Evolutionary conservation across 2,329 filamentous ascomycete species (phyloP).

Genomic region (Leptographium flavum): DNA sequence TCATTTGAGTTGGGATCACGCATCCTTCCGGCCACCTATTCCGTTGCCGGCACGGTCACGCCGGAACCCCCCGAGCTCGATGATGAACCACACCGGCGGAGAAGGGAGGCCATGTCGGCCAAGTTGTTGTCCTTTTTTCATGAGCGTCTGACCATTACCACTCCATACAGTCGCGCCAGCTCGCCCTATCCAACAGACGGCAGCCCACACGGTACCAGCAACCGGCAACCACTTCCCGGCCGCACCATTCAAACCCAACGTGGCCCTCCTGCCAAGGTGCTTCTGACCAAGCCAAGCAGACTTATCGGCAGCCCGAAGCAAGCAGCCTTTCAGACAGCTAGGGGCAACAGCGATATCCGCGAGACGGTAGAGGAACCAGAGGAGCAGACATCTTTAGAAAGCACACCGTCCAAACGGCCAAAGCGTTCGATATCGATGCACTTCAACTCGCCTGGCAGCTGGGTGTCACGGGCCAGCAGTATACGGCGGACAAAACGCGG

Average conservation of each 20-base stretch:
- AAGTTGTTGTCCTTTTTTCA: constrained; percentile 46
- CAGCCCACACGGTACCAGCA: constrained; percentile 15
- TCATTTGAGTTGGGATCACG: constrained; percentile 20
- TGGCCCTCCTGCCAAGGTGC: constrained; percentile 16
- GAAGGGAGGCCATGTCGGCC: neutral
- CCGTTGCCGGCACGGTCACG: neutral
- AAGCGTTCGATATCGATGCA: constrained; percentile 45
- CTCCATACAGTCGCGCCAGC: constrained; percentile 14
- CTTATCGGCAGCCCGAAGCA: constrained; percentile 9
- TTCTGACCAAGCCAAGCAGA: constrained; percentile 21
- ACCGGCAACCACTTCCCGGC: constrained; percentile 17
- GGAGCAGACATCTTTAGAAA: constrained; percentile 16
- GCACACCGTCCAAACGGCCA: constrained; percentile 28
- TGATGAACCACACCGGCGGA: neutral
- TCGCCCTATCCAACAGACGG: constrained; percentile 17
- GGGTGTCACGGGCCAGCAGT: constrained; percentile 43
- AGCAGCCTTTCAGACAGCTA: neutral
- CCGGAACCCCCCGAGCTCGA: neutral
- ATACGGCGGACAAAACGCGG: constrained; percentile 39
- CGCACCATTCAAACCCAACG: constrained; percentile 15
- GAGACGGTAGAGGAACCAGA: neutral
- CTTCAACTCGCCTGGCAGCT: constrained; percentile 39
- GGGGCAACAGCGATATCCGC: neutral
- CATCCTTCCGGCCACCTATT: constrained; percentile 9
- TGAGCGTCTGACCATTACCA: constrained; percentile 19